Evolutionary conservation across 2,329 filamentous ascomycete genomes (phyloP).

Genomic region (Nemania bipapillata): DNA sequence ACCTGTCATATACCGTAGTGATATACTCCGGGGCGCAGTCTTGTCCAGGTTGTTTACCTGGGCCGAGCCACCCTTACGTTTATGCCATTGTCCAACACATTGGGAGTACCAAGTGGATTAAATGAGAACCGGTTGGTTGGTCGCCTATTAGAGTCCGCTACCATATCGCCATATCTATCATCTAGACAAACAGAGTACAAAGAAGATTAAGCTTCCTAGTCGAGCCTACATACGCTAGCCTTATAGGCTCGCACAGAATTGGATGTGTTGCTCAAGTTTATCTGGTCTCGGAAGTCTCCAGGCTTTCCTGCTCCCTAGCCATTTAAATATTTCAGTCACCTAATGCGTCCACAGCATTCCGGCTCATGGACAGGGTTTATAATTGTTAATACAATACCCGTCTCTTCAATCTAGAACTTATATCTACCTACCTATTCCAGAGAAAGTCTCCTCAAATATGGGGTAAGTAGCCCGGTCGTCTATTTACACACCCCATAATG

Average conservation of each 20-base stretch:
- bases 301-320: background rate
- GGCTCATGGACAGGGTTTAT: background rate
- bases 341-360: background rate
- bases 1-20: too few relatives aligned
- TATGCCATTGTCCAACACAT: too few relatives aligned
- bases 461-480: background rate
- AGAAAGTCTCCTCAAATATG: background rate
- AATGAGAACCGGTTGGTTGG: too few relatives aligned
- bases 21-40: too few relatives aligned
- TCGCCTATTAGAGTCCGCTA: too few relatives aligned
- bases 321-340: background rate
- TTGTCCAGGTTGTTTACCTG: too few relatives aligned
- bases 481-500: background rate
- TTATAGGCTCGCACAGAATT: background rate
- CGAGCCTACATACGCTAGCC: too few relatives aligned
- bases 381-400: background rate
- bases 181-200: too few relatives aligned
- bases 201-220: too few relatives aligned
- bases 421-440: background rate
- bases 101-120: too few relatives aligned
- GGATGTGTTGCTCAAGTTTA: background rate
- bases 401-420: background rate
- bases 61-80: too few relatives aligned
- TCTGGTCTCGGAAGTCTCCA: background rate
- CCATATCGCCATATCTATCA: too few relatives aligned